Conservation (phyloP, 1,284 basidiomycete genomes). For the Cutaneotrichosporon sp. region DNA sequence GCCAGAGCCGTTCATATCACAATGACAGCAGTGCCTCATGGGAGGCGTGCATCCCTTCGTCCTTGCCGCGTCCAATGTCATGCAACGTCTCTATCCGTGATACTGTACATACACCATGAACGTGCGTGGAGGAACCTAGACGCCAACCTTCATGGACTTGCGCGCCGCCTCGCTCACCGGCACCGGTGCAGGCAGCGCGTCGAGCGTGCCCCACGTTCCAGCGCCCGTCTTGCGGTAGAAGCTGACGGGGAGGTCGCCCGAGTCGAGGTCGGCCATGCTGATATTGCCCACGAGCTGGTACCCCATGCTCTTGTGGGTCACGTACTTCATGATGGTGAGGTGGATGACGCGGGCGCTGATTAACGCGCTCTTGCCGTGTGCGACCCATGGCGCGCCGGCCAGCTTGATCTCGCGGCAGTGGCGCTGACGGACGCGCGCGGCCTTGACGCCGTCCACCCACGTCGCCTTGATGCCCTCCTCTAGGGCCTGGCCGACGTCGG, state of each 20-base stretch:
- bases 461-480: slow-evolving; percentile 48
- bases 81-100: neutral
- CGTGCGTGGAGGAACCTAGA: neutral
- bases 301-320: slow-evolving; percentile 29
- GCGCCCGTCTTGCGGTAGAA: slow-evolving; percentile 35
- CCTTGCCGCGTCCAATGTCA: too few species aligned
- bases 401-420: slow-evolving; percentile 49
- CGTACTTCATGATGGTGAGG: slow-evolving; percentile 44
- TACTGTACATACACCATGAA: neutral
- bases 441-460: slow-evolving; percentile 47
- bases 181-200: neutral
- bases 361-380: slow-evolving; percentile 35
- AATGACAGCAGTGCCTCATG: too few species aligned
- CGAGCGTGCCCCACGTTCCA: slow-evolving; percentile 6
- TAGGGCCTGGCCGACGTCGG: slow-evolving; percentile 46
- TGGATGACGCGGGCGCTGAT: slow-evolving; percentile 49
- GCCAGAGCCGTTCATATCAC: too few species aligned
- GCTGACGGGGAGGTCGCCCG: slow-evolving; percentile 46
- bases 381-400: slow-evolving; percentile 40
- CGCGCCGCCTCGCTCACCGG: slow-evolving; percentile 17
- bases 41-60: too few species aligned
- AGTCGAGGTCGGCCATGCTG: slow-evolving; percentile 45
- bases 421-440: slow-evolving; percentile 45
- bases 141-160: slow-evolving; percentile 11
- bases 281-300: slow-evolving; percentile 47